These are phyloP conservation scores for Xylariaceae sp. DNA, from an alignment of 2,329 filamentous ascomycete genomes.

Conservation along the genomic window DNA sequence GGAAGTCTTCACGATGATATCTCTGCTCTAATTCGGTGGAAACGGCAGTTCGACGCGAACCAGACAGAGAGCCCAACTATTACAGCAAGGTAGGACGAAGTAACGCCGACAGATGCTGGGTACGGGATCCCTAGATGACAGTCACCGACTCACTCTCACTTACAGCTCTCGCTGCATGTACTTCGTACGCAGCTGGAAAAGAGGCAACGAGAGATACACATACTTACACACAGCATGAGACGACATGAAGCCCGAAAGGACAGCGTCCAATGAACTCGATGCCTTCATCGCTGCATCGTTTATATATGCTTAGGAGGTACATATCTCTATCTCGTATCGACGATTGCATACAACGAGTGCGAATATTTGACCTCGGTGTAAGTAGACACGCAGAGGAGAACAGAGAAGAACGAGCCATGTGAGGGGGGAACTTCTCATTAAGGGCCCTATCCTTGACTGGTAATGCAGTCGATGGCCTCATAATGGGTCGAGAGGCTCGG, in stretches of 20 bases:
- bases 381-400: not conserved
- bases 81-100: not conserved
- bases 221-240: not conserved
- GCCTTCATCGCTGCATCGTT: not conserved
- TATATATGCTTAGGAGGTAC: not conserved
- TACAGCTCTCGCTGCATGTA: not conserved
- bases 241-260: not conserved
- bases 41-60: not conserved
- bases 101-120: not conserved
- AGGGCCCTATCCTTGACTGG: not conserved
- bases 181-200: not conserved
- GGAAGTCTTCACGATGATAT: not conserved
- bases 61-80: not conserved
- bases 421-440: not conserved
- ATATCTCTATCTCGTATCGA: no score
- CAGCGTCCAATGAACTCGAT: not conserved
- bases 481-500: conserved; percentile 4
- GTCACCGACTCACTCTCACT: not conserved
- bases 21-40: not conserved
- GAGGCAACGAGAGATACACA: not conserved
- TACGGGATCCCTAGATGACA: not conserved
- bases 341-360: no score
- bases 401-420: not conserved
- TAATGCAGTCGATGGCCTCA: not conserved
- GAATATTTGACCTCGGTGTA: not conserved